phyloP scores from a whole-genome alignment of 306 rosid genomes.

The Calophaca sinica region DNA sequence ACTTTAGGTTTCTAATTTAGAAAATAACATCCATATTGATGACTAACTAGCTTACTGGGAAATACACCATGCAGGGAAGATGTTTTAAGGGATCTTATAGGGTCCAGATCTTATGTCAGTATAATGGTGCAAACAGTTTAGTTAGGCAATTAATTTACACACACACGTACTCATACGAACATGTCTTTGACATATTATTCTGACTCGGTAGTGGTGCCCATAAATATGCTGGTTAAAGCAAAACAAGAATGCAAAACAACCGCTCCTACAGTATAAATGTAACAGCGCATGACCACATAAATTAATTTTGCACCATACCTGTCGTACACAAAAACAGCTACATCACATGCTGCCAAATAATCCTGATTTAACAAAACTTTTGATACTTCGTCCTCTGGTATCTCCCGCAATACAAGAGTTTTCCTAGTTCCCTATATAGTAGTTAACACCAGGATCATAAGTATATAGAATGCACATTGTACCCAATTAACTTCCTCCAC shows the following conservation, averaged over 20 bases:
- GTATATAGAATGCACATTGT: slow-evolving; percentile 41
- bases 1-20: neutral
- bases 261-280: slow-evolving; percentile 26
- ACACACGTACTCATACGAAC: slow-evolving; percentile 1
- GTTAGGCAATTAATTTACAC: slow-evolving; percentile 14
- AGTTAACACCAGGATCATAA: slow-evolving; percentile 44
- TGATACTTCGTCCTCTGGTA: slow-evolving; percentile 74
- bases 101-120: slow-evolving; percentile 7
- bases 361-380: slow-evolving; percentile 62
- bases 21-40: slow-evolving; percentile 31
- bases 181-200: neutral
- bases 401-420: slow-evolving; percentile 88
- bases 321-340: slow-evolving; percentile 89
- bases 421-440: slow-evolving; percentile 68
- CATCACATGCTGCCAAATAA: slow-evolving; percentile 87
- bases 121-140: slow-evolving; percentile 11
- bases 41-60: neutral
- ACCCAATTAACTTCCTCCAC: slow-evolving; percentile 28
- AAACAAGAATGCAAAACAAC: slow-evolving; percentile 38
- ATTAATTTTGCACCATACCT: slow-evolving; percentile 57
- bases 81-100: slow-evolving; percentile 20
- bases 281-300: slow-evolving; percentile 12
- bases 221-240: slow-evolving; percentile 27
- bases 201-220: neutral
- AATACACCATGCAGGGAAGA: slow-evolving; percentile 24